These are phyloP conservation scores for Dactylis glomerata DNA, from an alignment of 176 grass and related monocot genomes.

Conservation along the genomic window DNA sequence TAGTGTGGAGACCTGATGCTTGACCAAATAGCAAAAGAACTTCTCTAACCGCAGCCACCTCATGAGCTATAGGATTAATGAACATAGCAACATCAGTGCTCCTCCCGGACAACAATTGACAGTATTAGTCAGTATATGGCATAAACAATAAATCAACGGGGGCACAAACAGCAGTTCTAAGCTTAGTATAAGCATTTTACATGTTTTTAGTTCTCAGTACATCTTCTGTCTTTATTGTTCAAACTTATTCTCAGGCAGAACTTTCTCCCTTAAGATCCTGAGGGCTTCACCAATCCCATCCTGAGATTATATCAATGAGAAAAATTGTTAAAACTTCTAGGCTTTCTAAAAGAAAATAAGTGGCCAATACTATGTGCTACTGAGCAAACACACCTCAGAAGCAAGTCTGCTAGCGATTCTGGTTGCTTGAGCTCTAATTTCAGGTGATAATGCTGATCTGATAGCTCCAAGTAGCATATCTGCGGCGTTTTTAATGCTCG, in stretches of 20 bases:
- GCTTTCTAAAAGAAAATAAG: background rate
- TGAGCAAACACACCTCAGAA: constrained; percentile 52
- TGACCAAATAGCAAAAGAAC: too few species aligned
- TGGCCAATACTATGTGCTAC: background rate
- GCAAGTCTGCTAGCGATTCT: constrained; percentile 57
- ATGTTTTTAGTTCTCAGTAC: background rate
- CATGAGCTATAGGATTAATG: too few species aligned
- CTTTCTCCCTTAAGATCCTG: constrained; percentile 58
- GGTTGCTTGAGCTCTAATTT: constrained; percentile 59
- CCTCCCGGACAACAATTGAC: background rate
- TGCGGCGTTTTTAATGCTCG: constrained; percentile 38
- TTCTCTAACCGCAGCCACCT: too few species aligned
- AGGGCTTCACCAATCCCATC: constrained; percentile 69
- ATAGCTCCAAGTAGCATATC: constrained; percentile 58
- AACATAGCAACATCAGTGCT: background rate
- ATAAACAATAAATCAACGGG: background rate
- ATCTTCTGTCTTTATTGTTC: background rate
- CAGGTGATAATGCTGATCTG: constrained; percentile 40
- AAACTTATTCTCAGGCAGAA: constrained; percentile 20
- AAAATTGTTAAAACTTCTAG: background rate
- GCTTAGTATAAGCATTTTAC: background rate
- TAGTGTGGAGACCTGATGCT: too few species aligned
- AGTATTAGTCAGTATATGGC: background rate
- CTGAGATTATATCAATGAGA: constrained; percentile 30
- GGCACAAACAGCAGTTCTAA: background rate